A percentile compares a stretch with the other conserved stretches of the same genome.
phyloP scores from a whole-genome alignment of 2,329 filamentous ascomycete species.

The Colletotrichum falcatum region DNA sequence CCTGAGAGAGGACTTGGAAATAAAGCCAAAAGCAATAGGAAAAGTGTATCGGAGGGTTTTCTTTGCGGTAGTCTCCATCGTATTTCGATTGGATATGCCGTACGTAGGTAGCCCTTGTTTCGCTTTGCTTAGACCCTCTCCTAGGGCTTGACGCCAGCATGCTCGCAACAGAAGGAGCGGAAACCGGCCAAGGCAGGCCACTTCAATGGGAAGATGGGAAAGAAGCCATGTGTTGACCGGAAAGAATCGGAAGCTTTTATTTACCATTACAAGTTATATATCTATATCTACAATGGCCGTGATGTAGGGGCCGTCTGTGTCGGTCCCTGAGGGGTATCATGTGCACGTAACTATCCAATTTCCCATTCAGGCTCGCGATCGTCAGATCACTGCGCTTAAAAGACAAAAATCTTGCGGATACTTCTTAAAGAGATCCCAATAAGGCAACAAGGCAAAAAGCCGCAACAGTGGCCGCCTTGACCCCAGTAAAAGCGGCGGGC shows the following conservation, averaged over 20 bases:
- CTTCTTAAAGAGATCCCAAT: constrained; percentile 27
- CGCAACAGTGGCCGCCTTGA: constrained; percentile 27
- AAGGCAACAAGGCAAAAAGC: constrained; percentile 26
- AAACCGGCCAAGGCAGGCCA: background rate
- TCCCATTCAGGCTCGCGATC: constrained; percentile 30
- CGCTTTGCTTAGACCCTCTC: no score
- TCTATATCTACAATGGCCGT: constrained; percentile 38
- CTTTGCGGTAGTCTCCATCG: no score
- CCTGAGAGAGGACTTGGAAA: no score
- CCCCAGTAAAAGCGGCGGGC: background rate
- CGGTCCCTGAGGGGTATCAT: constrained; percentile 46
- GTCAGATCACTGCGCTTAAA: constrained; percentile 5
- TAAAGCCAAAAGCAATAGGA: no score
- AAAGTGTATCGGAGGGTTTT: no score
- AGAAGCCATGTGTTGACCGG: background rate
- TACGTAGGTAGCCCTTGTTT: background rate
- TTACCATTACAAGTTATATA: constrained; percentile 35
- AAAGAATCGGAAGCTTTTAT: constrained; percentile 38
- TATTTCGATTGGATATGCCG: background rate
- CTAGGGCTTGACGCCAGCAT: no score
- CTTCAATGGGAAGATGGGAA: background rate
- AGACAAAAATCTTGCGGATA: constrained; percentile 7
- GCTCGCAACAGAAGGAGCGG: no score
- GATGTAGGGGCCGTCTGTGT: constrained; percentile 35
- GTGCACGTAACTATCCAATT: constrained; percentile 41